Evolutionary conservation across 345 rosid genomes (phyloP), one percentile per base, ranked within the genome.

Genomic region (Eucalyptus erythrocorys): DNA sequence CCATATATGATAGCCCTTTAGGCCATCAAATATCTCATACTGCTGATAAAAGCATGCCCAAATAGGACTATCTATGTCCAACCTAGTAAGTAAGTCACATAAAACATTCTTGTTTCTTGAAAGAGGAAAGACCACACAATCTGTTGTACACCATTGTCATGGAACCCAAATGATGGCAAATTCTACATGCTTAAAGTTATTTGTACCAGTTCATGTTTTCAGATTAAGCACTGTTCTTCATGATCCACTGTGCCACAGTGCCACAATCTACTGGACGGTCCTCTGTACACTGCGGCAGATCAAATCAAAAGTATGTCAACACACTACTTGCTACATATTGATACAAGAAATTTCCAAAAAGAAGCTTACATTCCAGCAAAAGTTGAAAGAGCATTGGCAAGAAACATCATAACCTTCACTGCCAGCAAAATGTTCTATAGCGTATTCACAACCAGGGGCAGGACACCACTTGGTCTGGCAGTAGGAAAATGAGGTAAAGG

Each of bases 211-310:
- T 98, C 98, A 98, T 96, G 89, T 97, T 98, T 93, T 98, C 99
- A 91, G 99, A 96, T 91, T 98, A 99, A 2, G 99, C 99, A n/a
- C 97, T 93, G 90, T 98, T 98, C 96, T 97, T 98, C 92, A 96
- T 89, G 85, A 97, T 94, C 99, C 99, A 96, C 93, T 95, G 94
- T 84, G 91, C 88, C 86, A 98, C 99, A 66, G 99, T 98, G 90
- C 94, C 92, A 91, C 99, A 98, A 90, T 97, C 98, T 79, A 98
- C 99, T 32, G 99, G 99, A 90, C 99, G 97, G 89, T 98, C 99
- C 88, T 97, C 99, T 53, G 97, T 93, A 90, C 99, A 97, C 99
- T 98, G 95, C 89, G 87, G 34, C 89, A 48, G 89, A 85, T 80
- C 89, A 89, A 80, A 51, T 57, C 86, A 86, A 85, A 37, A 37